phyloP scores from a whole-genome alignment of 768 basidiomycete species.

The Grammothele lineata region DNA sequence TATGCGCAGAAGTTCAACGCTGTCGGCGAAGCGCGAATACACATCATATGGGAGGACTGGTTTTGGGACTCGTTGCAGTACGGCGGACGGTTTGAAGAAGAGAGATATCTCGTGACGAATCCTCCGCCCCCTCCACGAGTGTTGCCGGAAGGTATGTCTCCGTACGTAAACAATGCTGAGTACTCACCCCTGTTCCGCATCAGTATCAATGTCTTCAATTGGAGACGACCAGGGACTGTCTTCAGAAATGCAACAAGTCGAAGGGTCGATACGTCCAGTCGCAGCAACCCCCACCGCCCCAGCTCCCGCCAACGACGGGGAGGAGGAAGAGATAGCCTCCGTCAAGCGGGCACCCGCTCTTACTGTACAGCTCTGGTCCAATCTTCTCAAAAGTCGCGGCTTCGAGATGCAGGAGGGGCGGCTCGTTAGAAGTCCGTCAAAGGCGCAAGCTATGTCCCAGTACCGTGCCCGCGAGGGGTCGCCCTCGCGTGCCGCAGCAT shows the following conservation, averaged over 20 bases:
- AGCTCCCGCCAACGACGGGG: conserved; percentile 3
- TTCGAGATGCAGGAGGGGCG: conserved; percentile 57
- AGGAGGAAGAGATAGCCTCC: conserved; percentile 55
- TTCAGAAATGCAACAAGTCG: conserved; percentile 10
- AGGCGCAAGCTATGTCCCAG: conserved; percentile 26
- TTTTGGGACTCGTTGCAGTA: conserved; percentile 88
- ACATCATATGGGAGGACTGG: conserved; percentile 94
- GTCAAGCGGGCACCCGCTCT: conserved; percentile 56
- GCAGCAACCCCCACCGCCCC: background rate
- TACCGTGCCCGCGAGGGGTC: conserved; percentile 3
- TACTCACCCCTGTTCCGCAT: no score
- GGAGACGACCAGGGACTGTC: conserved; percentile 5
- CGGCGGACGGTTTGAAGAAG: conserved; percentile 62
- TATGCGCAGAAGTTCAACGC: conserved; percentile 74
- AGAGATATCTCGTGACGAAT: conserved; percentile 49
- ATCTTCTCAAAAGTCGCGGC: conserved; percentile 62
- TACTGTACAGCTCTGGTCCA: conserved; percentile 67
- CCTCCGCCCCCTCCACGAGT: conserved; percentile 58
- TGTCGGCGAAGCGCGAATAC: conserved; percentile 66
- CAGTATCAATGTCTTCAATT: conserved; percentile 16
- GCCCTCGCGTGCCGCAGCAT: conserved; percentile 6
- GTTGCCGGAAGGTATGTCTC: conserved; percentile 18
- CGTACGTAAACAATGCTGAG: no score
- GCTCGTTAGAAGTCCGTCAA: conserved; percentile 59
- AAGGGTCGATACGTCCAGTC: background rate